phyloP scores from a whole-genome alignment of 2,329 filamentous ascomycete species.

The Aspergillus aculeatus region DNA sequence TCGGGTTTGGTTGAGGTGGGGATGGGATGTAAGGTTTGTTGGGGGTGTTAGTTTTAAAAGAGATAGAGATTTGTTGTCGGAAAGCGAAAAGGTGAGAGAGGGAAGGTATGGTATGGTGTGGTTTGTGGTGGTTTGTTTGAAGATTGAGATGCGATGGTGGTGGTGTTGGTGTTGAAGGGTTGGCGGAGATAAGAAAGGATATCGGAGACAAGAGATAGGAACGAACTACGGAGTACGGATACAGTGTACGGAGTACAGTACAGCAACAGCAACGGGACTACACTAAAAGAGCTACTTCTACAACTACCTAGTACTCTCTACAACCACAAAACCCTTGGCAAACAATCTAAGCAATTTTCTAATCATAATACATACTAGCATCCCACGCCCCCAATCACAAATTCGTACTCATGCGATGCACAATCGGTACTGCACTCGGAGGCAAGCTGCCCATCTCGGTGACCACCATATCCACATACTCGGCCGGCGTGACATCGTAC shows the following conservation, averaged over 20 bases:
- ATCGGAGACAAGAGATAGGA: background rate
- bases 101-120: background rate
- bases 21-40: background rate
- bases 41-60: background rate
- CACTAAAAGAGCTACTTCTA: too few relatives aligned
- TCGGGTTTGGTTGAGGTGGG: background rate
- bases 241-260: too few relatives aligned
- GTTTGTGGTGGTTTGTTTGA: background rate
- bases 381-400: constrained; percentile 18
- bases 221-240: background rate
- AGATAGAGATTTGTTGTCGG: background rate
- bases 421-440: constrained; percentile 77
- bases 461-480: constrained; percentile 83
- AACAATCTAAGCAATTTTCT: background rate
- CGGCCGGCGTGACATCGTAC: constrained; percentile 87
- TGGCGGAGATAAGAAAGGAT: background rate
- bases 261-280: too few relatives aligned
- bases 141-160: background rate
- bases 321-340: background rate
- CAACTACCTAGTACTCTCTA: too few relatives aligned
- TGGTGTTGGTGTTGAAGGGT: background rate
- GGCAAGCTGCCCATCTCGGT: constrained; percentile 88
- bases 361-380: background rate
- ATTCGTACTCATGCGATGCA: constrained; percentile 59
- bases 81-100: too few relatives aligned